Evolutionary conservation across 257 asterid species (phyloP), one percentile per base, ranked within the genome.

Genomic region (Buddleja alternifolia): DNA sequence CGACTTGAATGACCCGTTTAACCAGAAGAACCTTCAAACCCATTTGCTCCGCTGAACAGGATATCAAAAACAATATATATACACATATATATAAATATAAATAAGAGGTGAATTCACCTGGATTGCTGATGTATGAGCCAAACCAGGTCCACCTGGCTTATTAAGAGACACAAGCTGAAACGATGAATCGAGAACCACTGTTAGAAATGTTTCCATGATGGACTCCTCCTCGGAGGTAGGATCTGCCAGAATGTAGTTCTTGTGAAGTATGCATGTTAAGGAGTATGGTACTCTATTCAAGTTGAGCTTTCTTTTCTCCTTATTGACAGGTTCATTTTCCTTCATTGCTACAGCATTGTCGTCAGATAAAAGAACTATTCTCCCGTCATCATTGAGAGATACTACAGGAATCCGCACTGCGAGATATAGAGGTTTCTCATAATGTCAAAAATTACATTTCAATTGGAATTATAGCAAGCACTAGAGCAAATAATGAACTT

Each of bases 171-270:
- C 87, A 0, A 94, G 88, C 76, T 85, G 96, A 75, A 77, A 63
- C 15, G 90, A 84, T 0, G 95, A 84, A 78, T 94, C 95, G 69
- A 89, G 80, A 23, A 89, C 96, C 54, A 89, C 95, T 8, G 96
- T 84, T 20, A 94, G 75, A 59, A 52, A 81, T 15, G 96, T 91
- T 68, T 91, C 97, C 99, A 94, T 91, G 21, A 89, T 67, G 6
- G 96, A 83, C 83, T 94, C 99, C 87, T 94, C 99, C 84, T 94
- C 97, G 5, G 90, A 86, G 46, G 99, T 85, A 40, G 99, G 97
- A 79, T 94, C 97, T 4, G 97, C 97, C 41, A 94, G 80, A 79
- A 94, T 85, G 88, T 89, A 89, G 72, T 89, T 86, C 82, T 91
- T 81, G 85, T 89, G 96, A 69, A 94, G 89, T 71, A 86, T 12